phyloP scores from a whole-genome alignment of 106 monocot species.

The Dioscorea alata region DNA sequence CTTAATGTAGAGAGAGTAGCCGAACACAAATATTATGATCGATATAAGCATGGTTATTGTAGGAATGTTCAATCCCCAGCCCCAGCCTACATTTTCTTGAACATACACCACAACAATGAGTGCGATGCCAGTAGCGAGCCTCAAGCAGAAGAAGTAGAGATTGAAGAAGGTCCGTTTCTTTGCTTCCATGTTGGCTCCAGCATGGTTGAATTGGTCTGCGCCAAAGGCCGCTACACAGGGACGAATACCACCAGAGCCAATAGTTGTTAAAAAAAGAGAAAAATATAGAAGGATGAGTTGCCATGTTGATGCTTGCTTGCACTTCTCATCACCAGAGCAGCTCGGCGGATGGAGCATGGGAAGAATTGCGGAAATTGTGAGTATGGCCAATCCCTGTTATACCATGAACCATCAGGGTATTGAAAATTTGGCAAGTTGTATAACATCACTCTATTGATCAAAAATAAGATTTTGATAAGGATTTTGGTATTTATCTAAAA shows the following conservation, averaged over 20 bases:
- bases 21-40: constrained; percentile 18
- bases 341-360: constrained; percentile 42
- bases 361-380: constrained; percentile 47
- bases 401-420: neutral
- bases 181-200: neutral
- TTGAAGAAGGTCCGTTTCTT: constrained; percentile 40
- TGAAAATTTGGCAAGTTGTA: no score
- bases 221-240: constrained; percentile 80
- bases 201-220: constrained; percentile 64
- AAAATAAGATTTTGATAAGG: no score
- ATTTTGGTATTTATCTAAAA: no score
- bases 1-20: constrained; percentile 29
- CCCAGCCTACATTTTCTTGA: constrained; percentile 45
- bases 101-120: constrained; percentile 39
- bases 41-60: constrained; percentile 29
- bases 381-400: constrained; percentile 43
- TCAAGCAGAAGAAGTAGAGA: constrained; percentile 36
- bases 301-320: constrained; percentile 23
- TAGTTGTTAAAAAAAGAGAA: constrained; percentile 50
- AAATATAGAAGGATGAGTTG: constrained; percentile 52
- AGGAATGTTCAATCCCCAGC: constrained; percentile 36
- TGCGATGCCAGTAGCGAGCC: constrained; percentile 10
- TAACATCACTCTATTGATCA: no score
- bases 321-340: constrained; percentile 9
- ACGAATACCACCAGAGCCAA: constrained; percentile 80